phyloP scores from a whole-genome alignment of 75 land plant species.

The Larix kaempferi region DNA sequence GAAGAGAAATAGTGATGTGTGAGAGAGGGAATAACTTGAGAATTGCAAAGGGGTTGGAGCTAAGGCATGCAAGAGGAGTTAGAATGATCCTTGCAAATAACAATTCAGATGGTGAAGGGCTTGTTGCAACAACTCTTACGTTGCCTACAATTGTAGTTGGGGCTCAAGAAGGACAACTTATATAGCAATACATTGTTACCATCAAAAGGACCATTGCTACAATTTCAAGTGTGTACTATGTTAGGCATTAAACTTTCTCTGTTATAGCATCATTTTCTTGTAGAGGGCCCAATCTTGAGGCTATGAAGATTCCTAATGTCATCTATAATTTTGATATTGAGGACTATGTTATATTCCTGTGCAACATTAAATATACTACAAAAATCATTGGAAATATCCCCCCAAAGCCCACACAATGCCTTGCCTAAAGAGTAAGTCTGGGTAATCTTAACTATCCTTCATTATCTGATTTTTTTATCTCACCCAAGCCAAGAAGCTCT shows the following conservation, averaged over 20 bases:
- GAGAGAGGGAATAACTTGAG: slow-evolving; percentile 66
- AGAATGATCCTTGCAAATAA: slow-evolving; percentile 89
- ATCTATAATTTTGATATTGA: no score
- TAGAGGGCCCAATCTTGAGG: not conserved
- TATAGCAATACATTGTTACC: slow-evolving; percentile 48
- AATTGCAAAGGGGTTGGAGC: slow-evolving; percentile 58
- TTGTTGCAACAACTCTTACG: slow-evolving; percentile 67
- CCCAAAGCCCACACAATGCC: no score
- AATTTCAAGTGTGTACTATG: slow-evolving; percentile 48
- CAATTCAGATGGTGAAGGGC: slow-evolving; percentile 56
- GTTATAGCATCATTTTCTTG: not conserved
- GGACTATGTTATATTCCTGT: no score
- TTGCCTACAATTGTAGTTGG: slow-evolving; percentile 70
- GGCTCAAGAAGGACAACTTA: slow-evolving; percentile 37
- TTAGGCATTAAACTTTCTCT: slow-evolving; percentile 29
- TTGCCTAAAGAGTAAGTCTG: no score
- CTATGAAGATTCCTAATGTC: not conserved
- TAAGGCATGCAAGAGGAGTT: slow-evolving; percentile 65
- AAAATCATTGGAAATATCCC: no score
- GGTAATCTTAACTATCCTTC: no score
- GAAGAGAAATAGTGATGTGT: slow-evolving; percentile 60
- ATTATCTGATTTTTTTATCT: no score
- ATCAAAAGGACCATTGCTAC: slow-evolving; percentile 45
- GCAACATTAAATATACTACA: no score
- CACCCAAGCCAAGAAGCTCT: no score